phyloP scores from a whole-genome alignment of 345 rosid genomes.

The Aegle marmelos region DNA sequence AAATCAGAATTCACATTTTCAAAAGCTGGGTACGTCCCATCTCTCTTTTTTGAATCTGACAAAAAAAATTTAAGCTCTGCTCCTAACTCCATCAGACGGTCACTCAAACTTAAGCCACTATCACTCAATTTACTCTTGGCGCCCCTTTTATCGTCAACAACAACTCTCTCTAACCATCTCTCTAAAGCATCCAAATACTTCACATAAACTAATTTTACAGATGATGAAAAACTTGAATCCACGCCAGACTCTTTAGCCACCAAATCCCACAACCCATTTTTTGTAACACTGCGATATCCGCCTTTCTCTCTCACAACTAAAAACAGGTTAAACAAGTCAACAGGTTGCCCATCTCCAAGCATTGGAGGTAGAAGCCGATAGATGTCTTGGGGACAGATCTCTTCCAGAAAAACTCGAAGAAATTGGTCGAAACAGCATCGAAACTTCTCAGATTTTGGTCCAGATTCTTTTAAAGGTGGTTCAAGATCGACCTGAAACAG shows the following conservation, averaged over 20 bases:
- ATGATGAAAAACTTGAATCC: slow-evolving; percentile 21
- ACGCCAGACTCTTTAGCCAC: slow-evolving; percentile 55
- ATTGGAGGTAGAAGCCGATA: slow-evolving; percentile 42
- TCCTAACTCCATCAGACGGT: slow-evolving; percentile 31
- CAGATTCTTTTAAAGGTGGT: slow-evolving; percentile 4
- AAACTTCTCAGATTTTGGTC: slow-evolving; percentile 18
- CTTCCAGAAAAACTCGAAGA: slow-evolving; percentile 26
- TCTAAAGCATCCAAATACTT: slow-evolving; percentile 49
- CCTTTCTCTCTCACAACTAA: slow-evolving; percentile 48
- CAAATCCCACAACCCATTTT: slow-evolving; percentile 41
- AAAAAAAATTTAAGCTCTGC: slow-evolving; percentile 33
- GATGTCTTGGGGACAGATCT: slow-evolving; percentile 23
- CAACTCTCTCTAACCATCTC: slow-evolving; percentile 39
- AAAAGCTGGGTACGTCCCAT: slow-evolving; percentile 21
- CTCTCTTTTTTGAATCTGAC: slow-evolving; percentile 30
- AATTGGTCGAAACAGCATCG: slow-evolving; percentile 26
- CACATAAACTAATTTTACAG: slow-evolving; percentile 43
- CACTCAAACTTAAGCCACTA: slow-evolving; percentile 18
- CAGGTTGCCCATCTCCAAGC: slow-evolving; percentile 48
- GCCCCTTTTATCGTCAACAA: slow-evolving; percentile 15
- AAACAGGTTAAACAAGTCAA: slow-evolving; percentile 53
- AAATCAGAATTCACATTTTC: slow-evolving; percentile 16
- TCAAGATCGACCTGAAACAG: slow-evolving; percentile 10
- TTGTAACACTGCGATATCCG: slow-evolving; percentile 40
- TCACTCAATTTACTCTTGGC: not conserved